A percentile compares a stretch with the other conserved stretches of the same genome.
These are phyloP conservation scores for Blastocystis sp. DNA, from an alignment of 352 stramenopile species.

Conservation along the genomic window DNA sequence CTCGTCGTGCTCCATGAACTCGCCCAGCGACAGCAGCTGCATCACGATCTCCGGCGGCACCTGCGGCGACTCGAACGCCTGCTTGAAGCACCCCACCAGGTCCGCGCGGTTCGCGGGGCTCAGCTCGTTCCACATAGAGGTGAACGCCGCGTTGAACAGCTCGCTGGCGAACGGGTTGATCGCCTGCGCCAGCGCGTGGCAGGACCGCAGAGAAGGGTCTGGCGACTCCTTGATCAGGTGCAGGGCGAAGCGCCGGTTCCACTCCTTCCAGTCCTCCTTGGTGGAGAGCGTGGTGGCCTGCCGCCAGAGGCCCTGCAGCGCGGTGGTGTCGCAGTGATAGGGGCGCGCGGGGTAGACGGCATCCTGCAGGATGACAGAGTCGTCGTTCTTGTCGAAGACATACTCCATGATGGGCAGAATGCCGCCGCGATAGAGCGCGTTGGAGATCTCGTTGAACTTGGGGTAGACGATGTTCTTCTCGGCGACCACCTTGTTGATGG, in stretches of 20 bases:
- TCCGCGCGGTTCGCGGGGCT: slow-evolving; percentile 87
- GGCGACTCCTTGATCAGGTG: slow-evolving; percentile 92
- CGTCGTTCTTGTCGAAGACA: slow-evolving; percentile 30
- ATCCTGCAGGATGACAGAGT: slow-evolving; percentile 10
- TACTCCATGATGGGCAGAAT: slow-evolving; percentile 23
- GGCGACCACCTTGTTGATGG: slow-evolving; percentile 59
- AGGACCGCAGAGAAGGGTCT: slow-evolving; percentile 86
- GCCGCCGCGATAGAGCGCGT: slow-evolving; percentile 65
- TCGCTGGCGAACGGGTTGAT: slow-evolving; percentile 92
- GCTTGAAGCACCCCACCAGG: slow-evolving; percentile 87
- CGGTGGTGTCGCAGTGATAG: not conserved
- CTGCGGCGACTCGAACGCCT: slow-evolving; percentile 82
- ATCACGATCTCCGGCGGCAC: slow-evolving; percentile 92
- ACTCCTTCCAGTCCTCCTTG: slow-evolving; percentile 91
- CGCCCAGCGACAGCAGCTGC: slow-evolving; percentile 90
- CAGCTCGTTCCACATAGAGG: slow-evolving; percentile 95
- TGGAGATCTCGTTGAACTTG: slow-evolving; percentile 68
- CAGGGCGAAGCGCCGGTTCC: slow-evolving; percentile 91
- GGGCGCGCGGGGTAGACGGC: not conserved
- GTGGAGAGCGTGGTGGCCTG: slow-evolving; percentile 7
- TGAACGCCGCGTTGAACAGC: slow-evolving; percentile 95
- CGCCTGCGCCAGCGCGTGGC: slow-evolving; percentile 86
- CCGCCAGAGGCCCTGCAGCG: slow-evolving; percentile 42
- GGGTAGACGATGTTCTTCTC: slow-evolving; percentile 68
- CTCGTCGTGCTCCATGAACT: slow-evolving; percentile 98